Percentiles rank a stretch among this genome's conserved stretches.
phyloP scores from a whole-genome alignment of 805 yeast species.

The Saturnispora bothae region DNA sequence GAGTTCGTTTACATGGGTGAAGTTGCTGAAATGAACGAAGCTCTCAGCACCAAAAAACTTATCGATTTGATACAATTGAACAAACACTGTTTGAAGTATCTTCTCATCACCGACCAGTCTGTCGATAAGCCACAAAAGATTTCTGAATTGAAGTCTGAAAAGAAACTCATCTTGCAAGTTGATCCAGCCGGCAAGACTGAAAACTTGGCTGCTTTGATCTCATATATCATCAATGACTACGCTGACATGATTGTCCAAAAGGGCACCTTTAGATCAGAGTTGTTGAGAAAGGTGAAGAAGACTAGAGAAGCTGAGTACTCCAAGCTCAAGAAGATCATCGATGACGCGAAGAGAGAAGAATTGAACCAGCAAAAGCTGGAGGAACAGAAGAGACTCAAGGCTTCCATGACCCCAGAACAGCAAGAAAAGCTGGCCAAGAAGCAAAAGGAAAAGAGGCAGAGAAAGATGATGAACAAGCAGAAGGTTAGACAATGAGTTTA shows the following conservation, averaged over 20 bases:
- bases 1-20: constrained; percentile 86
- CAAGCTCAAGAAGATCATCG: constrained; percentile 61
- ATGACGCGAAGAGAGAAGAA: constrained; percentile 56
- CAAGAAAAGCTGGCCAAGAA: constrained; percentile 71
- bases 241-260: constrained; percentile 25
- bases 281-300: constrained; percentile 63
- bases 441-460: constrained; percentile 71
- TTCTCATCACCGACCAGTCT: constrained; percentile 82
- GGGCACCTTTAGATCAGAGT: constrained; percentile 59
- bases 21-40: constrained; percentile 66
- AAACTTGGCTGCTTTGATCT: constrained; percentile 49
- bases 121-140: constrained; percentile 55
- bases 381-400: constrained; percentile 54
- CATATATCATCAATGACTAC: constrained; percentile 37
- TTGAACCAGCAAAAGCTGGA: constrained; percentile 62
- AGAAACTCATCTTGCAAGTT: constrained; percentile 47
- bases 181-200: constrained; percentile 36
- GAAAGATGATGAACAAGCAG: constrained; percentile 60
- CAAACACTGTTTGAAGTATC: constrained; percentile 42
- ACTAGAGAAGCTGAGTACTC: constrained; percentile 66
- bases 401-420: constrained; percentile 61
- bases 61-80: constrained; percentile 30
- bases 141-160: constrained; percentile 42
- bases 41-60: constrained; percentile 44
- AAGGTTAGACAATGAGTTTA: constrained; percentile 27